These are phyloP conservation scores for Graphiopsis chlorocephala DNA, from an alignment of 2,329 filamentous ascomycete species.

Conservation along the genomic window DNA sequence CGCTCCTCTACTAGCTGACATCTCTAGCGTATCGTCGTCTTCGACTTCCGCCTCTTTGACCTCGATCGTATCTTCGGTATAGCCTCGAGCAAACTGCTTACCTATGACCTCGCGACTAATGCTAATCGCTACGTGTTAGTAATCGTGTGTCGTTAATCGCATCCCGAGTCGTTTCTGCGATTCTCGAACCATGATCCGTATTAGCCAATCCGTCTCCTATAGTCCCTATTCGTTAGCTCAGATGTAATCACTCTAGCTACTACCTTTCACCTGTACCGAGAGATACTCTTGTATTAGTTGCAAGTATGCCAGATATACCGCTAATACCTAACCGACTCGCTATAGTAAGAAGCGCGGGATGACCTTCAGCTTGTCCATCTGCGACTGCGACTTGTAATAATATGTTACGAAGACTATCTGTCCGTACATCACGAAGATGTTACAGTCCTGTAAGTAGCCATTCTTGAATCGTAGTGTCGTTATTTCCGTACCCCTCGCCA, in stretches of 20 bases:
- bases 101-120: constrained; percentile 21
- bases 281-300: constrained; percentile 24
- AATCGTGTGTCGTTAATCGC: constrained; percentile 20
- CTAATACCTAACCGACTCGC: constrained; percentile 25
- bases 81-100: constrained; percentile 21
- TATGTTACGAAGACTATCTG: constrained; percentile 22
- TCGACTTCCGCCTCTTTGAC: constrained; percentile 25
- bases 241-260: constrained; percentile 17
- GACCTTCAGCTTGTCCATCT: constrained; percentile 28
- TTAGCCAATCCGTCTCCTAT: constrained; percentile 20
- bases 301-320: constrained; percentile 26
- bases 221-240: constrained; percentile 17
- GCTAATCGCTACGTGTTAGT: constrained; percentile 19
- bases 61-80: constrained; percentile 22
- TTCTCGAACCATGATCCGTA: constrained; percentile 20
- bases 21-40: constrained; percentile 23
- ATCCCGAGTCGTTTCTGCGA: constrained; percentile 21
- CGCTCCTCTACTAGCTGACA: constrained; percentile 15
- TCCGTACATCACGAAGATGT: constrained; percentile 25
- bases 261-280: constrained; percentile 18
- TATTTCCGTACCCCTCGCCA: constrained; percentile 22
- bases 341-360: constrained; percentile 26
- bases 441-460: constrained; percentile 22
- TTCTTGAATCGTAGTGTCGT: constrained; percentile 22
- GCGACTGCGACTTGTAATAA: constrained; percentile 29